Conservation (phyloP, 2,329 filamentous ascomycete species). For the Diaporthe vaccinii region DNA sequence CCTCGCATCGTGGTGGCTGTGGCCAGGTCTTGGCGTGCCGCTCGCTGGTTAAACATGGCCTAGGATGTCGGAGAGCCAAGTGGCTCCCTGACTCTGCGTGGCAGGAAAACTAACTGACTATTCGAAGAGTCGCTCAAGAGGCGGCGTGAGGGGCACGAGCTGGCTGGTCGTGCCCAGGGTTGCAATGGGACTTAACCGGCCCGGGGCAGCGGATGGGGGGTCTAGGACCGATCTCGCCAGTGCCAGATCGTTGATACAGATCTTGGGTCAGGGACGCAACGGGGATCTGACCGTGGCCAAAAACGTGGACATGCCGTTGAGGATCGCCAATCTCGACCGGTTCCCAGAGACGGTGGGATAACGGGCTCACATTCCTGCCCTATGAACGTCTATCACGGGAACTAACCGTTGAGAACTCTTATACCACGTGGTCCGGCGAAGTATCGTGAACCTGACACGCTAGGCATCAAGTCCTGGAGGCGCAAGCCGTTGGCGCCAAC, state of each 20-base stretch:
- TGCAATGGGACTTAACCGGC: no score
- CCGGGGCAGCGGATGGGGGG: background rate
- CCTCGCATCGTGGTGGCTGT: background rate
- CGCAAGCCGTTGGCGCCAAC: background rate
- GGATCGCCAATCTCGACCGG: background rate
- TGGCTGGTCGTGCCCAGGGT: background rate
- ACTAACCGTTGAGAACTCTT: background rate
- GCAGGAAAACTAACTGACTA: background rate
- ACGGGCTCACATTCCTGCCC: background rate
- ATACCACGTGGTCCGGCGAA: background rate
- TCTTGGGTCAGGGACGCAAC: background rate
- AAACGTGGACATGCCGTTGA: background rate
- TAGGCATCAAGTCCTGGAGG: background rate
- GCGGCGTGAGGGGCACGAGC: background rate
- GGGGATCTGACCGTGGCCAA: background rate
- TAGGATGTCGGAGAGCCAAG: background rate
- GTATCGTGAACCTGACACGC: background rate
- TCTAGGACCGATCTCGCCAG: background rate
- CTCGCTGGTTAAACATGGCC: no score
- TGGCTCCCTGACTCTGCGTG: background rate
- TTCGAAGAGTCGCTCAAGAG: background rate
- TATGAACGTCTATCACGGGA: no score
- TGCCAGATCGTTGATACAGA: background rate
- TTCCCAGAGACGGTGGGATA: no score
- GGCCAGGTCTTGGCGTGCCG: background rate